Percentiles rank a stretch among this genome's conserved stretches.
These are phyloP conservation scores for Backusella tarrabulga DNA, from an alignment of 192 early-diverging fungal species.

Conservation along the genomic window DNA sequence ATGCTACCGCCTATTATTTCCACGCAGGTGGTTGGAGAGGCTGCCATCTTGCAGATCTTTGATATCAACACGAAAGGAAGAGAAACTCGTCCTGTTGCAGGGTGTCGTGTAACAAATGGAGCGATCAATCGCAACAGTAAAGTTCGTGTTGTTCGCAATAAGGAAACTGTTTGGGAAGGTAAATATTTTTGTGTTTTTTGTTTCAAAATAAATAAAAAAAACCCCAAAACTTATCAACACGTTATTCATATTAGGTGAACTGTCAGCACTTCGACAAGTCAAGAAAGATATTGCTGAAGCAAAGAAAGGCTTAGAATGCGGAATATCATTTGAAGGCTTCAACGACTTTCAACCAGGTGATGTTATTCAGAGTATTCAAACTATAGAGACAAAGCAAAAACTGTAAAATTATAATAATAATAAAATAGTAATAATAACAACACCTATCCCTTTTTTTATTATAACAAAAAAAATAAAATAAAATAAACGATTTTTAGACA, in stretches of 20 bases:
- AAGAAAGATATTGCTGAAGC: conserved; percentile 91
- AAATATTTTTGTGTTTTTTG: conserved; percentile 20
- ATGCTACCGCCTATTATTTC: conserved; percentile 77
- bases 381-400: conserved; percentile 55
- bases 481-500: conserved; percentile 2
- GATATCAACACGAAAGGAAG: conserved; percentile 77
- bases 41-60: conserved; percentile 83
- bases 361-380: conserved; percentile 67
- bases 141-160: conserved; percentile 68
- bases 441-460: not conserved
- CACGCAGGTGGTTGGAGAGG: conserved; percentile 85
- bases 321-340: conserved; percentile 87
- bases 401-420: conserved; percentile 22
- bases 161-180: conserved; percentile 73
- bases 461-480: not conserved
- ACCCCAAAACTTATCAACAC: not conserved
- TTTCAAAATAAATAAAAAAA: conserved; percentile 16
- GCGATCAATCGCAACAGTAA: conserved; percentile 56
- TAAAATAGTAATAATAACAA: not conserved
- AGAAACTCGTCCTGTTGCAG: conserved; percentile 71
- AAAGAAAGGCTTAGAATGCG: conserved; percentile 94
- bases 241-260: conserved; percentile 37
- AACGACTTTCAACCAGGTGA: conserved; percentile 80
- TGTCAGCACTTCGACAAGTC: conserved; percentile 80
- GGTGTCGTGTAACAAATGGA: conserved; percentile 82